Conservation (phyloP, 148 eudicot species). For the Nepenthes mirabilis region DNA sequence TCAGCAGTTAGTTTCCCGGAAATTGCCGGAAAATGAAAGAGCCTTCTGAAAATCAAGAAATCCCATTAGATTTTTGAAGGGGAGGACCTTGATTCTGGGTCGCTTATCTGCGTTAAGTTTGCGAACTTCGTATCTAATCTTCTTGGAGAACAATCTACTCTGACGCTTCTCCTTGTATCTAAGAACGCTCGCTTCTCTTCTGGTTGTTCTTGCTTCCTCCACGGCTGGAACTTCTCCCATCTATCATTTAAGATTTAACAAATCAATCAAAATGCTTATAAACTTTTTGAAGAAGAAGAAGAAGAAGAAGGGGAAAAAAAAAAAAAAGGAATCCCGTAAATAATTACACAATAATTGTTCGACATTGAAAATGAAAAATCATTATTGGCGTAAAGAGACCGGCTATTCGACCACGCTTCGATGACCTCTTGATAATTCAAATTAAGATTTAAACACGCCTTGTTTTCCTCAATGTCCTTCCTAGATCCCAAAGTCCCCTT, state of each 20-base stretch:
- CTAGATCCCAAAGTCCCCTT: conserved; percentile 18
- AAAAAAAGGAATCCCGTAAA: not conserved
- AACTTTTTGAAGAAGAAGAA: not conserved
- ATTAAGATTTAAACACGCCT: conserved; percentile 27
- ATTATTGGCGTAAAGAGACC: conserved; percentile 18
- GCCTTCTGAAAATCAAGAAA: not conserved
- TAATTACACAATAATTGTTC: conserved; percentile 27
- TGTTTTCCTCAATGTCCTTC: conserved; percentile 13
- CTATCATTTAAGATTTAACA: conserved; percentile 4
- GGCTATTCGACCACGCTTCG: conserved; percentile 40
- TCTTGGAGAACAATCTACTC: conserved; percentile 25
- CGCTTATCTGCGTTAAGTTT: conserved; percentile 35
- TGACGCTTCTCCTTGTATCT: conserved; percentile 30
- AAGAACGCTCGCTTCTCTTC: conserved; percentile 31
- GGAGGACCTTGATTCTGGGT: conserved; percentile 26
- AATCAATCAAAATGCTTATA: too few relatives aligned
- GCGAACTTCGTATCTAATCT: conserved; percentile 35
- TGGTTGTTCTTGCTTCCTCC: conserved; percentile 20
- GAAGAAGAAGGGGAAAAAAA: not conserved
- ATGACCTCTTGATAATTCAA: conserved; percentile 43
- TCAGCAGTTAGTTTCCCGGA: not conserved
- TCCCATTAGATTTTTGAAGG: not conserved
- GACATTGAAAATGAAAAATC: not conserved
- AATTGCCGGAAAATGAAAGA: not conserved
- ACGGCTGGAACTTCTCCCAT: conserved; percentile 36